A percentile compares a stretch with the other conserved stretches of the same genome.
phyloP scores from a whole-genome alignment of 2,329 filamentous ascomycete genomes.

The Aspergillus persii region DNA sequence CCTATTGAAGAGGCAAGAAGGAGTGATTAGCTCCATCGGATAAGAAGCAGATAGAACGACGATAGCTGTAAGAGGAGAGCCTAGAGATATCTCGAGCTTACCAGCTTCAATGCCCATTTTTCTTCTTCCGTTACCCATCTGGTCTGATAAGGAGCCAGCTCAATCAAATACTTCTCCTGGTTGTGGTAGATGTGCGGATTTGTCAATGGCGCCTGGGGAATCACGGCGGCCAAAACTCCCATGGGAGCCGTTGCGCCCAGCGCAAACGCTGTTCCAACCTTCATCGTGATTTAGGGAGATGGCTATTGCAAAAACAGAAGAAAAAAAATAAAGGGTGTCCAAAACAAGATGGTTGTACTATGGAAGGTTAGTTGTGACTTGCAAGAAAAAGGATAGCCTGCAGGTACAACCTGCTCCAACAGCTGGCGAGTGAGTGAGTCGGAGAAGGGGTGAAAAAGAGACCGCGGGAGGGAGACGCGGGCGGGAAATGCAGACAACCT shows the following conservation, averaged over 20 bases:
- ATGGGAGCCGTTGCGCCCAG: conserved; percentile 35
- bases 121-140: conserved; percentile 89
- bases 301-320: background rate
- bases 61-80: background rate
- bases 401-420: background rate
- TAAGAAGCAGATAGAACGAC: background rate
- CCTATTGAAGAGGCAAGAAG: conserved; percentile 46
- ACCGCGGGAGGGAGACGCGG: background rate
- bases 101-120: conserved; percentile 86
- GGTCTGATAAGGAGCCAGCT: conserved; percentile 78
- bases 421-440: background rate
- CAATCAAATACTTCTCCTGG: conserved; percentile 69
- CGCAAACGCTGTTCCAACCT: conserved; percentile 32
- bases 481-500: background rate
- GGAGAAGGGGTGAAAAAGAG: background rate
- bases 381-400: background rate
- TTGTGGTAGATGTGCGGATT: conserved; percentile 24
- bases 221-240: conserved; percentile 30
- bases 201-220: conserved; percentile 30
- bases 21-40: conserved; percentile 4
- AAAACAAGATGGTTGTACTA: background rate
- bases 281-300: conserved; percentile 29
- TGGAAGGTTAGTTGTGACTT: background rate
- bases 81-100: conserved; percentile 44
- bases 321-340: background rate